These are phyloP conservation scores for Talaromyces albobiverticillius DNA, from an alignment of 2,329 filamentous ascomycete species.

Conservation along the genomic window DNA sequence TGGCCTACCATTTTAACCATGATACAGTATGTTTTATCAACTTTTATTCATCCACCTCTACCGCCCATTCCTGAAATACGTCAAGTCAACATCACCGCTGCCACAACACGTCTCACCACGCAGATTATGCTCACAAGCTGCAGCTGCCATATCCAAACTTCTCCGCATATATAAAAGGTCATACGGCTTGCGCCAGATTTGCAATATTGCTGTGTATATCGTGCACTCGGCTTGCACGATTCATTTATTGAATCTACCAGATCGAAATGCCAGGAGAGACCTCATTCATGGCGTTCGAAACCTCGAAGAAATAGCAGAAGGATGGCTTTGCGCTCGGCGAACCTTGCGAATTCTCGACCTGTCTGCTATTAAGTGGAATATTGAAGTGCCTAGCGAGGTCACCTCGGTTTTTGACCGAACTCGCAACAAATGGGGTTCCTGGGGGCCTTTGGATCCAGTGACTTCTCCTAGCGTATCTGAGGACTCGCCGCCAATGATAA, in stretches of 20 bases:
- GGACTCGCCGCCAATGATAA: constrained; percentile 16
- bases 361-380: constrained; percentile 82
- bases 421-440: constrained; percentile 75
- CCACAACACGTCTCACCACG: constrained; percentile 85
- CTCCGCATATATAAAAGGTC: constrained; percentile 90
- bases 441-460: constrained; percentile 48
- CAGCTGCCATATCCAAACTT: constrained; percentile 86
- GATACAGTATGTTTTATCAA: constrained; percentile 88
- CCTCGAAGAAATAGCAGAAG: constrained; percentile 91
- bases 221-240: constrained; percentile 92
- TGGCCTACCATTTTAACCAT: constrained; percentile 19
- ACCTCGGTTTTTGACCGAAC: constrained; percentile 70
- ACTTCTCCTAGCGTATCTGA: constrained; percentile 24
- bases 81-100: constrained; percentile 73
- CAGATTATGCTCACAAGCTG: constrained; percentile 86
- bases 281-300: constrained; percentile 88
- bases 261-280: constrained; percentile 85
- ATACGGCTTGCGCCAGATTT: constrained; percentile 88
- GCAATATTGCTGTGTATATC: constrained; percentile 95
- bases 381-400: constrained; percentile 83
- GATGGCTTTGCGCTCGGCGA: constrained; percentile 85
- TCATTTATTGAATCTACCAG: constrained; percentile 86
- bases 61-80: constrained; percentile 90
- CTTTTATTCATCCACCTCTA: constrained; percentile 94
- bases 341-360: constrained; percentile 83